Percentiles rank a stretch among this genome's conserved stretches.
Conservation (phyloP, 371 early-diverging fungal genomes). For the Catenaria anguillulae region DNA sequence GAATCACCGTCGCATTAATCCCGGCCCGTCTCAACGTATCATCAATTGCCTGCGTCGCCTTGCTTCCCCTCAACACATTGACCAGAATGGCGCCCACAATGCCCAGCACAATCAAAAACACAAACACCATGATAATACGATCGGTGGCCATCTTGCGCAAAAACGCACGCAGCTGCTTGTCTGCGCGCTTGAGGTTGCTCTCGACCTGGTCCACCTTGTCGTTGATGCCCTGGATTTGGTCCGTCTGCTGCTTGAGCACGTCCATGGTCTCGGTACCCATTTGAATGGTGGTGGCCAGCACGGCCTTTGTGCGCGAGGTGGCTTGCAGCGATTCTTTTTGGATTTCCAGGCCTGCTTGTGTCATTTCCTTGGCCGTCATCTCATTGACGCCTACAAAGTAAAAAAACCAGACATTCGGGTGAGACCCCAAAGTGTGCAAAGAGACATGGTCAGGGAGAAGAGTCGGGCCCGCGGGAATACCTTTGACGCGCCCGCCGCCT, state of each 20-base stretch:
- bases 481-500: slow-evolving; percentile 1
- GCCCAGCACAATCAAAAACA: slow-evolving; percentile 31
- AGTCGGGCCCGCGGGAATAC: too few species aligned
- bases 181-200: slow-evolving; percentile 34
- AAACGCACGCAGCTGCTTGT: slow-evolving; percentile 36
- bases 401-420: neutral
- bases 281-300: slow-evolving; percentile 32
- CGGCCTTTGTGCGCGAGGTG: slow-evolving; percentile 22
- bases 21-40: too few species aligned
- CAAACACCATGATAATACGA: slow-evolving; percentile 32
- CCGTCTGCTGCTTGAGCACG: slow-evolving; percentile 30
- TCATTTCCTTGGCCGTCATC: slow-evolving; percentile 34
- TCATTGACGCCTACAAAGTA: slow-evolving; percentile 29
- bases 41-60: too few species aligned
- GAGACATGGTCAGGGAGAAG: too few species aligned
- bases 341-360: slow-evolving; percentile 22
- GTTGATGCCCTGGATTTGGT: slow-evolving; percentile 31
- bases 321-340: slow-evolving; percentile 30
- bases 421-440: neutral
- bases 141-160: slow-evolving; percentile 35
- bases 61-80: too few species aligned
- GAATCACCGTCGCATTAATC: too few species aligned
- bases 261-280: slow-evolving; percentile 26
- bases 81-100: slow-evolving; percentile 30
- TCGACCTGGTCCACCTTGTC: slow-evolving; percentile 34